Evolutionary conservation across 257 asterid genomes (phyloP).

Genomic region (Solanum pinnatisectum): DNA sequence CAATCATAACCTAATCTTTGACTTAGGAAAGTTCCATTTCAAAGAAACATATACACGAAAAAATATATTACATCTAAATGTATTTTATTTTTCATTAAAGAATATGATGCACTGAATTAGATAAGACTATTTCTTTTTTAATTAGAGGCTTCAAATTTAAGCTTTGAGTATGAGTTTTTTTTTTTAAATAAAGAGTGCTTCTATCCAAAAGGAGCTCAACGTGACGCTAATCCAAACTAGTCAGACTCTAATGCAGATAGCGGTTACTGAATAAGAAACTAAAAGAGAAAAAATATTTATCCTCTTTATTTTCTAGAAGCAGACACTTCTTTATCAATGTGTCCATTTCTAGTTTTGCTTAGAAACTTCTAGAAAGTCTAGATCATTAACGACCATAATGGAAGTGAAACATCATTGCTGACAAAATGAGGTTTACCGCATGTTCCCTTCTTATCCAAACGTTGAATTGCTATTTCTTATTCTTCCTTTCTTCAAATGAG

Average conservation of each 20-base stretch:
- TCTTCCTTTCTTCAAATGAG: background rate
- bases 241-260: no score
- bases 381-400: background rate
- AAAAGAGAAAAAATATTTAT: background rate
- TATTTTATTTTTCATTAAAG: background rate
- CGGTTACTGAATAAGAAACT: background rate
- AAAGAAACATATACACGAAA: background rate
- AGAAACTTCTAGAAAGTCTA: background rate
- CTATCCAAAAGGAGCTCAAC: rapidly evolving
- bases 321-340: no score
- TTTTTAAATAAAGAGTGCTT: no score
- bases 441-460: background rate
- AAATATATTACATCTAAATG: background rate
- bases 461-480: background rate
- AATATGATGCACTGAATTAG: no score
- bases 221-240: rapidly evolving
- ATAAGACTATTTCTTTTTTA: no score
- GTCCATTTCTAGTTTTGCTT: background rate
- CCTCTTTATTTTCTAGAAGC: background rate
- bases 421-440: no score
- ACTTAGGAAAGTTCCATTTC: background rate
- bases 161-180: no score
- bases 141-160: no score
- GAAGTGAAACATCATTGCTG: background rate
- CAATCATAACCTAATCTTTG: background rate